These are phyloP conservation scores for Pythium utonaiense DNA, from an alignment of 352 stramenopile genomes.

Conservation along the genomic window DNA sequence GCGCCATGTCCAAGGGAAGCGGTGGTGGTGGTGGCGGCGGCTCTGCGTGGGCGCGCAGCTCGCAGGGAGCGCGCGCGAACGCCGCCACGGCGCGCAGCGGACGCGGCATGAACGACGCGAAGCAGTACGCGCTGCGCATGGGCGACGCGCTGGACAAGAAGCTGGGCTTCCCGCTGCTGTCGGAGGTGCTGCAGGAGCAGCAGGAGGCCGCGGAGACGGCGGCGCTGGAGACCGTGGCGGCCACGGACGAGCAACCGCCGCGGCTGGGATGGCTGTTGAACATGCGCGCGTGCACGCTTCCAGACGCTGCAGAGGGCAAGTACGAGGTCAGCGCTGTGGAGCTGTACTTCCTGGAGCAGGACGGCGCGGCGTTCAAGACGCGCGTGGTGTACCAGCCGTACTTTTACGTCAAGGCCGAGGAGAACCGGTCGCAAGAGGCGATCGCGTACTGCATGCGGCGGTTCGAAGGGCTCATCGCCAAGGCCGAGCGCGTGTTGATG, in stretches of 20 bases:
- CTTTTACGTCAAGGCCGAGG: conserved; percentile 91
- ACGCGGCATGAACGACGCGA: conserved; percentile 56
- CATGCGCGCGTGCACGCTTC: conserved; percentile 52
- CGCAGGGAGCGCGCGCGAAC: conserved; percentile 70
- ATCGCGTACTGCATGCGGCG: conserved; percentile 75
- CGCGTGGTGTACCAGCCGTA: conserved; percentile 95
- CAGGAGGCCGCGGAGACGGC: conserved; percentile 16
- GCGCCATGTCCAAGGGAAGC: conserved; percentile 41
- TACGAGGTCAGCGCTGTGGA: conserved; percentile 90
- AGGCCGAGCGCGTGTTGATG: conserved; percentile 65
- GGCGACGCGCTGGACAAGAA: conserved; percentile 69
- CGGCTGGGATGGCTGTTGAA: conserved; percentile 76
- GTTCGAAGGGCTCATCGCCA: conserved; percentile 86
- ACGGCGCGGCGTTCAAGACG: conserved; percentile 94
- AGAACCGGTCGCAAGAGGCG: conserved; percentile 63
- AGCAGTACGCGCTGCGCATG: conserved; percentile 50
- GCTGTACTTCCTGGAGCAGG: conserved; percentile 94
- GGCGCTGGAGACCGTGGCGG: not conserved
- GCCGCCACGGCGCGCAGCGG: conserved; percentile 29
- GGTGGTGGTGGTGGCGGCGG: conserved; percentile 23
- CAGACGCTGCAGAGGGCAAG: conserved; percentile 54
- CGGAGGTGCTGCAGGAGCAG: conserved; percentile 38
- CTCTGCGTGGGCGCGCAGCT: conserved; percentile 64
- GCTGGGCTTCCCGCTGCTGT: conserved; percentile 62
- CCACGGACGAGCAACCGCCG: conserved; percentile 12